Base-by-base conservation (phyloP, 2,329 filamentous ascomycete species). In the Aspergillus aculeatus region DNA sequence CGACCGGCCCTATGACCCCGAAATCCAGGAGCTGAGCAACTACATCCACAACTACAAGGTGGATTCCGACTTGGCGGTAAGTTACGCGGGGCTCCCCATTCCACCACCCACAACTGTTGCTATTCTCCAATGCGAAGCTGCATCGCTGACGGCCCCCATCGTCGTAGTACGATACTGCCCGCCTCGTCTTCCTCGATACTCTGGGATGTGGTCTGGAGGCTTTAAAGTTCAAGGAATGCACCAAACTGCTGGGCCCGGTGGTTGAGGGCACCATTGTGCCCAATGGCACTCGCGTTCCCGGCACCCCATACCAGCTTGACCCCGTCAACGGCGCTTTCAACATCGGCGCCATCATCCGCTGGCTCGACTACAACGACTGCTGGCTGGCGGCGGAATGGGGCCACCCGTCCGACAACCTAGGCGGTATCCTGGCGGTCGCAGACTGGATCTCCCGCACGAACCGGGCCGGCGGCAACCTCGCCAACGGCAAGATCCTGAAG, bases 321-420 rank as follows among this genome's bases (percentile, higher is more conserved):
- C 95, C 95, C 44, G 88, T 98, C 75, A 94, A 94, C 71, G 95
- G 89, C 64, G 95, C 95, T 65, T 98, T 99, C 86, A 98, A 98
- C 84, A 98, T 99, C 71, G 95, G 95, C 71, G 90, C 95, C 72
- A 96, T 96, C 89, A 96, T 99, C 81, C 86, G 95, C 75, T 99
- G 95, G 95, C 86, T 99, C 72, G 95, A 99, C 82, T 99, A 98
- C 86, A 99, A 99, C 78, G 95, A 99, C 85, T 98, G 95, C 86
- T 99, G 94, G 95, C 84, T 98, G 65, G 95, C 94, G 49, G 95
- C 95, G 58, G 95, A 99, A 82, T 99, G 95, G 95, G 95, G 95
- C 60, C 95, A 99, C 79, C 95, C 95, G 63, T 97, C 93, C 4
- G 95, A 99, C 83, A 99, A 99, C 83, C 80, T 99, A 69, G 95